A percentile compares a stretch with the other conserved stretches of the same genome.
Evolutionary conservation across 192 early-diverging fungal genomes (phyloP).

Genomic region (Entophlyctis helioformis): DNA sequence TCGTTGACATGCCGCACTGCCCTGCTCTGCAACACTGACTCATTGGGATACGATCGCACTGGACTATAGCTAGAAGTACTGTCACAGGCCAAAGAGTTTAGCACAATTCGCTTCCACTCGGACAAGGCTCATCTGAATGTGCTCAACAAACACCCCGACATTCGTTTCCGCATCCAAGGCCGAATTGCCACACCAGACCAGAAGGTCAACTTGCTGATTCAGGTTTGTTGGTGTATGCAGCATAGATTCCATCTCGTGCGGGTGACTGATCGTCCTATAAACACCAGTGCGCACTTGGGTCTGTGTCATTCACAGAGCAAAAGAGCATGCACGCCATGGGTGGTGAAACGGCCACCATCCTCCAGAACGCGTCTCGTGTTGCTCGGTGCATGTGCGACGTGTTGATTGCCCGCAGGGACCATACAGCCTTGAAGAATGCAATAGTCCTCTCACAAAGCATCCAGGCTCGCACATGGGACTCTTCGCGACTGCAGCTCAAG

Average conservation of each 20-base stretch:
- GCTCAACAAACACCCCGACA: slow-evolving; percentile 20
- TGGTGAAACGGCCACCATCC: slow-evolving; percentile 10
- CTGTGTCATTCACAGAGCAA: slow-evolving; percentile 15
- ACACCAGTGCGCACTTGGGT: slow-evolving; percentile 20
- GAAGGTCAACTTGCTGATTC: slow-evolving; percentile 41
- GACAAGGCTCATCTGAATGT: slow-evolving; percentile 33
- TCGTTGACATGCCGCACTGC: not conserved
- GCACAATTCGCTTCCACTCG: slow-evolving; percentile 16
- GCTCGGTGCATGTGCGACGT: slow-evolving; percentile 18
- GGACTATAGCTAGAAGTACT: slow-evolving; percentile 25
- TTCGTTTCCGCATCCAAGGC: slow-evolving; percentile 23
- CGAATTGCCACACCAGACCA: slow-evolving; percentile 18
- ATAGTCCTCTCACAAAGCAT: slow-evolving; percentile 6
- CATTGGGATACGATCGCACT: not conserved
- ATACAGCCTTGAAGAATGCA: not conserved
- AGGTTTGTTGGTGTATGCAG: slow-evolving; percentile 12
- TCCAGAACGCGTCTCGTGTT: slow-evolving; percentile 16
- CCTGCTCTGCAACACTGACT: not conserved
- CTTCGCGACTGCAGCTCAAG: slow-evolving; percentile 27
- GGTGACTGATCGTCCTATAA: not conserved
- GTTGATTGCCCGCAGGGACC: not conserved
- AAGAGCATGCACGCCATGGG: slow-evolving; percentile 4
- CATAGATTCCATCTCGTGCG: not conserved
- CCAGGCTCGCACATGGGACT: slow-evolving; percentile 33
- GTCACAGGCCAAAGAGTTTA: slow-evolving; percentile 32